Evolutionary conservation across 2,329 filamentous ascomycete genomes (phyloP).

Genomic region (Neofusicoccum ribis): DNA sequence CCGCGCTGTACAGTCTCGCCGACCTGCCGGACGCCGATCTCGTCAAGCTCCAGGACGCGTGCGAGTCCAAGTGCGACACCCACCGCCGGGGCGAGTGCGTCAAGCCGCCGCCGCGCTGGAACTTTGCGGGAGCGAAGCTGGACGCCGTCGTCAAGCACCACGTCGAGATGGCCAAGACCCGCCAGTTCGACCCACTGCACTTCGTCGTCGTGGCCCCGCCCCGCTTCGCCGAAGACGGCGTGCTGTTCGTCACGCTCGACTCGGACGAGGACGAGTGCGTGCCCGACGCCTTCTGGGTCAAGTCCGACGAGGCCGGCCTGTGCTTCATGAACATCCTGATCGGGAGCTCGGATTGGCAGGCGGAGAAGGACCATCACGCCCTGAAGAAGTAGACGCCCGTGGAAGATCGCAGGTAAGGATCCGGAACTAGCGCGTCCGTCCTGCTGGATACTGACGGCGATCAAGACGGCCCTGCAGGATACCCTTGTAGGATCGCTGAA

Average conservation of each 20-base stretch:
- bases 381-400: neutral
- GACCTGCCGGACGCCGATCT: neutral
- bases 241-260: slow-evolving; percentile 17
- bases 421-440: neutral
- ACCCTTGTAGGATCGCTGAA: neutral
- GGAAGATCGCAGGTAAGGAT: neutral
- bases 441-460: neutral
- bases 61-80: slow-evolving; percentile 14
- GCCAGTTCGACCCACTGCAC: slow-evolving; percentile 15
- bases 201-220: slow-evolving; percentile 1
- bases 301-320: slow-evolving; percentile 3
- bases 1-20: slow-evolving; percentile 16
- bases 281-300: slow-evolving; percentile 16
- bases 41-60: slow-evolving; percentile 15
- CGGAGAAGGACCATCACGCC: slow-evolving; percentile 1
- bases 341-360: slow-evolving; percentile 11
- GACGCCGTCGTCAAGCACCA: slow-evolving; percentile 3
- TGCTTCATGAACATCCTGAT: slow-evolving; percentile 17
- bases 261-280: slow-evolving; percentile 8
- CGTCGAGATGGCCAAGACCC: slow-evolving; percentile 7
- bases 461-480: neutral
- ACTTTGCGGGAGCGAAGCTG: slow-evolving; percentile 5
- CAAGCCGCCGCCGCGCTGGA: neutral
- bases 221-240: neutral
- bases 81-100: slow-evolving; percentile 18